Evolutionary conservation across 192 early-diverging fungal genomes (phyloP).

Genomic region (Dissophora globulifera): DNA sequence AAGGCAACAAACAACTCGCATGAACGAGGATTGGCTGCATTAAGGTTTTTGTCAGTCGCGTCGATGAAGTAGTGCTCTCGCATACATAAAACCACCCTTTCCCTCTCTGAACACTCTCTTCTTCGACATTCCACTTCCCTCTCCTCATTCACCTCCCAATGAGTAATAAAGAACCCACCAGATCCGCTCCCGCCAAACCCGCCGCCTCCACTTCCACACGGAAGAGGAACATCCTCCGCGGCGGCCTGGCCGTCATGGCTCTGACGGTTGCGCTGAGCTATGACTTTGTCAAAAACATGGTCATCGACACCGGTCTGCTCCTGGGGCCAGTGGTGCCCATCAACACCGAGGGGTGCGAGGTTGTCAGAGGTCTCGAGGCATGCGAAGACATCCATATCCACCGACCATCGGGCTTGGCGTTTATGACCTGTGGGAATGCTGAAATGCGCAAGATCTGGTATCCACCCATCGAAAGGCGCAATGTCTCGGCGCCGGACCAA

Average conservation of each 20-base stretch:
- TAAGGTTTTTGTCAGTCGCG: no score
- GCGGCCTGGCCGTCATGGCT: constrained; percentile 2
- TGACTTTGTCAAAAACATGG: constrained; percentile 8
- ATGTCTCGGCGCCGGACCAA: constrained; percentile 20
- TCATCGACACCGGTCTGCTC: constrained; percentile 25
- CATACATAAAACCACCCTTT: no score
- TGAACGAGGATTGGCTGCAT: no score
- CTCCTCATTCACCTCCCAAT: not conserved
- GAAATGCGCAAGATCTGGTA: constrained; percentile 59
- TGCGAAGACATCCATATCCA: constrained; percentile 71
- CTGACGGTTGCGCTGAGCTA: constrained; percentile 27
- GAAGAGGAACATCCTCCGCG: constrained; percentile 1
- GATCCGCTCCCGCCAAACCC: not conserved
- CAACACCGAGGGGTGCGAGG: constrained; percentile 29
- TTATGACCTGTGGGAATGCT: constrained; percentile 66
- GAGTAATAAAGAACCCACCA: no score
- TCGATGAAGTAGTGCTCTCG: no score
- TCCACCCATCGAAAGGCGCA: constrained; percentile 41
- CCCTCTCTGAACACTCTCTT: not conserved
- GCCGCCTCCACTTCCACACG: no score
- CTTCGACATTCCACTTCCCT: not conserved
- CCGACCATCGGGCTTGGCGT: constrained; percentile 61
- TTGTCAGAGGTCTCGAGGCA: constrained; percentile 51
- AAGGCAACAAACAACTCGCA: no score
- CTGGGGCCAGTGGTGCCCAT: constrained; percentile 15